Evolutionary conservation across 2,329 filamentous ascomycete genomes (phyloP).

Genomic region (Rhynchosporium agropyri): DNA sequence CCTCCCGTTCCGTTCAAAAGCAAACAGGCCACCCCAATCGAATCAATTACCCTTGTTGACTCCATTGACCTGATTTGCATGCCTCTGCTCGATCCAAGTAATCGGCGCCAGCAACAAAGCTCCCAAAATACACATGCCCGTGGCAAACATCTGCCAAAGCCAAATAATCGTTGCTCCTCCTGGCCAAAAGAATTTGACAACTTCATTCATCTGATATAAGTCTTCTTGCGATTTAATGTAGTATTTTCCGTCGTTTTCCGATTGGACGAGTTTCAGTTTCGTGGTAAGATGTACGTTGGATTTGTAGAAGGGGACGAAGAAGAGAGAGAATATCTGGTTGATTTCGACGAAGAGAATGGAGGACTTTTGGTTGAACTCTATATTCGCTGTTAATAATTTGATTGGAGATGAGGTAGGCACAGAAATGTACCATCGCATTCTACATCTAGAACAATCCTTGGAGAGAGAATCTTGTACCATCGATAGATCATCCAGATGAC

Average conservation of each 20-base stretch:
- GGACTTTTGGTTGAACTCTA: slow-evolving; percentile 68
- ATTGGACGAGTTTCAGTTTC: slow-evolving; percentile 62
- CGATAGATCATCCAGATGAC: slow-evolving; percentile 71
- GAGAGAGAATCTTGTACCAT: slow-evolving; percentile 84
- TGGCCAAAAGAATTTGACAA: slow-evolving; percentile 70
- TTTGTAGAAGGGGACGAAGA: slow-evolving; percentile 75
- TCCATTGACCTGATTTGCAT: slow-evolving; percentile 31
- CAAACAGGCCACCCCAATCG: not conserved
- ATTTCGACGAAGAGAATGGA: slow-evolving; percentile 74
- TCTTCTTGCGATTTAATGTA: slow-evolving; percentile 79
- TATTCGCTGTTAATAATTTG: slow-evolving; percentile 9
- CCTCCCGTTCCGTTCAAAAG: not conserved
- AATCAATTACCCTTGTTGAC: slow-evolving; percentile 20
- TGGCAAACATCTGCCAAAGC: slow-evolving; percentile 66
- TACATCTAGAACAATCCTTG: slow-evolving; percentile 68
- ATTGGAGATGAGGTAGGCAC: not conserved
- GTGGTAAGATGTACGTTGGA: slow-evolving; percentile 69
- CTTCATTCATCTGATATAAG: slow-evolving; percentile 76
- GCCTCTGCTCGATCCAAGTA: slow-evolving; percentile 51
- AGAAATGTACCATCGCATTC: slow-evolving; percentile 54
- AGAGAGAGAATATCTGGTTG: slow-evolving; percentile 75
- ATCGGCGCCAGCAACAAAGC: slow-evolving; percentile 54
- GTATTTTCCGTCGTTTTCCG: slow-evolving; percentile 53
- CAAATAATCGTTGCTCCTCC: slow-evolving; percentile 60
- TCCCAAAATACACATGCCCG: slow-evolving; percentile 64